Evolutionary conservation across 2,329 filamentous ascomycete species (phyloP).

Genomic region (Davidsoniella neocaledoniae): DNA sequence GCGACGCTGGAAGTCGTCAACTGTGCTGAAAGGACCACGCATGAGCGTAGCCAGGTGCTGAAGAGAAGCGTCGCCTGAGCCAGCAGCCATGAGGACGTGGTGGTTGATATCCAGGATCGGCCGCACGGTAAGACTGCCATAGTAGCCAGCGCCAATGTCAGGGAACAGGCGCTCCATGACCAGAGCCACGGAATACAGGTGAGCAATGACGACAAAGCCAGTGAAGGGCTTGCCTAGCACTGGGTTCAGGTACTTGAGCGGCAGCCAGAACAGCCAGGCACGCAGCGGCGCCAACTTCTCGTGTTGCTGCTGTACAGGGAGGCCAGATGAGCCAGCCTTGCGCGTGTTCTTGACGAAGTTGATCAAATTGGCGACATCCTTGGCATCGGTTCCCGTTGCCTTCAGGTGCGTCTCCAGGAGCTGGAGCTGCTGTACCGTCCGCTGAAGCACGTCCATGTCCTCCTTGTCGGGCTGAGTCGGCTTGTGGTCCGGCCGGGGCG

Average conservation of each 20-base stretch:
- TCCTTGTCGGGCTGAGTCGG: conserved; percentile 49
- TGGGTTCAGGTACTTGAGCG: conserved; percentile 60
- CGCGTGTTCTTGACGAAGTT: conserved; percentile 57
- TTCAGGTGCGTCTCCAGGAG: conserved; percentile 52
- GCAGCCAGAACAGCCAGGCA: conserved; percentile 93
- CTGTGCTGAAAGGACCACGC: conserved; percentile 5
- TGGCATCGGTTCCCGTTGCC: conserved; percentile 51
- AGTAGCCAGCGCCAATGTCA: conserved; percentile 78
- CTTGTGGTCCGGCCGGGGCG: conserved; percentile 43
- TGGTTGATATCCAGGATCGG: conserved; percentile 78
- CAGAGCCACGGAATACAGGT: conserved; percentile 80
- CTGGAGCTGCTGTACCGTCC: conserved; percentile 48
- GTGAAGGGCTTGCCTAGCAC: conserved; percentile 37
- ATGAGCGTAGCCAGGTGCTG: conserved; percentile 1
- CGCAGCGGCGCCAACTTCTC: conserved; percentile 74
- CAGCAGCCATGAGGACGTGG: conserved; percentile 35
- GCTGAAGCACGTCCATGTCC: conserved; percentile 50
- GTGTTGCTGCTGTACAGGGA: conserved; percentile 61
- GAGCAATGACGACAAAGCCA: conserved; percentile 59
- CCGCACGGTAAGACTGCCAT: conserved; percentile 59
- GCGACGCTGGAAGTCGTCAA: conserved; percentile 8
- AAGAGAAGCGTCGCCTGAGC: background rate
- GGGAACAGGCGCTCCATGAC: conserved; percentile 83
- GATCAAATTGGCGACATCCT: conserved; percentile 51
- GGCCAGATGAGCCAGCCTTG: conserved; percentile 40